Evolutionary conservation across 306 rosid species (phyloP), one percentile per base, ranked within the genome.

Genomic region (Geum urbanum): DNA sequence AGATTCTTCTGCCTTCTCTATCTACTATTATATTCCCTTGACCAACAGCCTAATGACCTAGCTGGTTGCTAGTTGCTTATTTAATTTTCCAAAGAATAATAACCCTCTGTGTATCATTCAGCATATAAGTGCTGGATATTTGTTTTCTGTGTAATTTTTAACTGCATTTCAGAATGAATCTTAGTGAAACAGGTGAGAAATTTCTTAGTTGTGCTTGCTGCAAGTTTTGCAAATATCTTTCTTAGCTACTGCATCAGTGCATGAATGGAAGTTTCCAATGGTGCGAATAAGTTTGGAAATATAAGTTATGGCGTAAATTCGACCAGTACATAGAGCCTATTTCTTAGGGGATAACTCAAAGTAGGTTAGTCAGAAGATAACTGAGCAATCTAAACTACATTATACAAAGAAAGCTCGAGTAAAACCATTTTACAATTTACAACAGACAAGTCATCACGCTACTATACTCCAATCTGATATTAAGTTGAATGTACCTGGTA

Each of bases 1-100:
- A 57, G 20, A 24, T 69, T 32, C 51, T 66, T 63, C 63, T 53
- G 13, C 19, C 71, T 19, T 53, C n/a, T 32, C 50, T 65, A 12
- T 51, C 70, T 43, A 14, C 35, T n/a, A n/a, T n/a, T n/a, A n/a
- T 47, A 12, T 20, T 40, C 39, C 6, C 41, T 69, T 52, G 14
- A 32, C 51, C n/a, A 37, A 67, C 39, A 68, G 22, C 39, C 32
- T 40, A 8, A 13, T 69, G n/a, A 35, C 46, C 32, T 27, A 27
- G 32, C 1, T n/a, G n/a, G n/a, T n/a, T 27, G 32, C 32, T 27
- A 2, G 32, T 12, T 16, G 20, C 11, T 66, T 7, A 27, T 22
- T 51, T 6, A 37, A 1, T 5, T 53, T 69, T 13, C 46, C 35
- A 19, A 6, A 15, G 15, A 6, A 46, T 4, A 63, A 19, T 10